Conservation (phyloP, 2,329 filamentous ascomycete species). For the Colletotrichum liaoningense region DNA sequence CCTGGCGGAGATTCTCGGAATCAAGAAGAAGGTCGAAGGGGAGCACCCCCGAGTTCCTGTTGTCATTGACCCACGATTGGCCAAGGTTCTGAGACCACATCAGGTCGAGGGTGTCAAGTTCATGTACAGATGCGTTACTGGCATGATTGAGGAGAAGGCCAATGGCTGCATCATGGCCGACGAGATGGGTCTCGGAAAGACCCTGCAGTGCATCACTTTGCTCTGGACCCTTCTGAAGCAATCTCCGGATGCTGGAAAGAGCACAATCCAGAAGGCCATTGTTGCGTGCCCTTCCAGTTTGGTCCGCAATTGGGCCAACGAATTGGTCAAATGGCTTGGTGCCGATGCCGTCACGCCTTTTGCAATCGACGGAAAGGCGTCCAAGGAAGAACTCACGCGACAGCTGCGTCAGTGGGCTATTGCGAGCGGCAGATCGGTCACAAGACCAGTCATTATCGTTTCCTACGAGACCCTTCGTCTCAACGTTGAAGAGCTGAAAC, state of each 20-base stretch:
- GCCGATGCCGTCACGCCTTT: constrained; percentile 92
- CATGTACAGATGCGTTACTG: constrained; percentile 93
- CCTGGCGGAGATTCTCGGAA: constrained; percentile 91
- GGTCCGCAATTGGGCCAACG: constrained; percentile 98
- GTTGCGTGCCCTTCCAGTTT: constrained; percentile 97
- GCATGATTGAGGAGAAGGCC: constrained; percentile 92
- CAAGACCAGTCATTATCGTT: constrained; percentile 93
- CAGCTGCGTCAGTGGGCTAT: constrained; percentile 97
- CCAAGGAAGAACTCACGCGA: constrained; percentile 90
- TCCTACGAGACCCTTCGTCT: constrained; percentile 96
- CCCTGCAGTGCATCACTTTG: constrained; percentile 93
- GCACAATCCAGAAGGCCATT: constrained; percentile 95
- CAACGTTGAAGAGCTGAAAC: constrained; percentile 89
- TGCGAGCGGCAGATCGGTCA: constrained; percentile 87
- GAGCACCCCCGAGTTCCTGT: constrained; percentile 92
- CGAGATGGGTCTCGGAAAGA: constrained; percentile 98
- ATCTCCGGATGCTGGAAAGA: constrained; percentile 92
- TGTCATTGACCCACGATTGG: constrained; percentile 90
- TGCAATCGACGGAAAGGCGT: constrained; percentile 95
- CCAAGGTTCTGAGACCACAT: constrained; percentile 93
- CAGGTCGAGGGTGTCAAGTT: constrained; percentile 99
- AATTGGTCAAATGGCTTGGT: constrained; percentile 95
- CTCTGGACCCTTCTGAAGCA: constrained; percentile 98
- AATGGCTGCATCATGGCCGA: constrained; percentile 99
- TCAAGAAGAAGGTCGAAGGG: constrained; percentile 88